Conservation (phyloP, 768 basidiomycete genomes). For the Boletellus ananiceps region DNA sequence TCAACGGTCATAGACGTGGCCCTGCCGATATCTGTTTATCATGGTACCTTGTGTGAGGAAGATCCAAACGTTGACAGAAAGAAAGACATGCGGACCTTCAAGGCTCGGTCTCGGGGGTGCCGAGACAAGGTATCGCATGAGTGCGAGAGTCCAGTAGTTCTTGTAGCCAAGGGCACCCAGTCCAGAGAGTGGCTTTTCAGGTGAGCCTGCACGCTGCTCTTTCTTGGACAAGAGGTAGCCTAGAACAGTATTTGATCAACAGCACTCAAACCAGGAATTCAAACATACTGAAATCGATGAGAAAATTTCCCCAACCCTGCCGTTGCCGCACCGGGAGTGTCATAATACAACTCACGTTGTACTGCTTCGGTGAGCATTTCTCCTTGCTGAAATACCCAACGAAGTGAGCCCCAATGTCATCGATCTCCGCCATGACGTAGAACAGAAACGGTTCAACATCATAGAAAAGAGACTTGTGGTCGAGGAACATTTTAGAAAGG, state of each 20-base stretch:
- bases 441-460: conserved; percentile 99
- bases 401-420: conserved; percentile 87
- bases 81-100: conserved; percentile 56
- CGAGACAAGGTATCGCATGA: conserved; percentile 73
- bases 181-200: conserved; percentile 92
- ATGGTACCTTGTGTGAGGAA: conserved; percentile 17
- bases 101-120: conserved; percentile 59
- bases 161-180: conserved; percentile 92
- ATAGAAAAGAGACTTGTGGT: conserved; percentile 98
- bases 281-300: conserved; percentile 91
- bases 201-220: conserved; percentile 84
- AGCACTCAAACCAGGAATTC: conserved; percentile 6
- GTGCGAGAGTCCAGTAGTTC: conserved; percentile 87
- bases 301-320: conserved; percentile 92
- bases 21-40: conserved; percentile 65
- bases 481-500: conserved; percentile 97
- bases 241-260: conserved; percentile 29
- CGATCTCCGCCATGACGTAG: conserved; percentile 93
- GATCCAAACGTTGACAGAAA: conserved; percentile 9
- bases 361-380: conserved; percentile 92
- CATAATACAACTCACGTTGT: conserved; percentile 99
- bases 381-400: conserved; percentile 99
- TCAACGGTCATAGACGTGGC: conserved; percentile 90
- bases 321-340: conserved; percentile 92
- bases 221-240: conserved; percentile 96